These are phyloP conservation scores for Orbilia oligospora DNA, from an alignment of 2,329 filamentous ascomycete genomes.

Conservation along the genomic window DNA sequence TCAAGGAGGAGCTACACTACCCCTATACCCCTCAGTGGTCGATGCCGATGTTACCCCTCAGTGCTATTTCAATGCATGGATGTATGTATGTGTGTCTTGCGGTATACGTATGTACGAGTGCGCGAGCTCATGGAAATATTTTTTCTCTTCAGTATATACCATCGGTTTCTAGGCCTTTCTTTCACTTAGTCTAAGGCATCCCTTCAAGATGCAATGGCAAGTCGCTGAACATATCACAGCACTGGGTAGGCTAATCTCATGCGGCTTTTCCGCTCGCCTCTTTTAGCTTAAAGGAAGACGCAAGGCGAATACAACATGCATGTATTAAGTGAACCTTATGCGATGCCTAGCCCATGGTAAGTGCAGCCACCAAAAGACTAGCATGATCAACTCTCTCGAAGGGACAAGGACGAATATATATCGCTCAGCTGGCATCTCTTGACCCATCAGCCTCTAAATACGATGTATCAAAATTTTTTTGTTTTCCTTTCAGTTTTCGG, in stretches of 20 bases:
- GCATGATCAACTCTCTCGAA: not conserved
- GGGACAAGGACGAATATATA: not conserved
- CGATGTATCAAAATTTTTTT: not conserved
- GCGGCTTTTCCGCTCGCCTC: slow-evolving; percentile 9
- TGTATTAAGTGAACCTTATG: not conserved
- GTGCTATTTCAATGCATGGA: not conserved
- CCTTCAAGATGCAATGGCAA: not conserved
- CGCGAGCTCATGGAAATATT: not conserved
- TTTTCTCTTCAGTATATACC: not conserved
- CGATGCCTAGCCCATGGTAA: slow-evolving; percentile 19
- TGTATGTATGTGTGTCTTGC: slow-evolving; percentile 2
- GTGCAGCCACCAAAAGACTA: slow-evolving; percentile 12
- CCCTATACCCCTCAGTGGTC: slow-evolving; percentile 1
- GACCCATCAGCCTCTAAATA: not conserved
- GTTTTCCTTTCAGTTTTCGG: not conserved
- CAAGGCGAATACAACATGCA: slow-evolving; percentile 22
- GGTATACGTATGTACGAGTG: slow-evolving; percentile 7
- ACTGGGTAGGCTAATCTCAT: not conserved
- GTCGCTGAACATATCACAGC: not conserved
- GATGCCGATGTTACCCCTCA: slow-evolving; percentile 34
- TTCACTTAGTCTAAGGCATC: not conserved
- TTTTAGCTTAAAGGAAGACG: slow-evolving; percentile 1
- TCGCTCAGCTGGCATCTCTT: slow-evolving; percentile 5
- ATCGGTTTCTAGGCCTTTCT: slow-evolving; percentile 18
- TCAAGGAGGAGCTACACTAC: not conserved